A percentile compares a stretch with the other conserved stretches of the same genome.
phyloP scores from a whole-genome alignment of 192 early-diverging fungal genomes.

The Haplosporangium gracile region DNA sequence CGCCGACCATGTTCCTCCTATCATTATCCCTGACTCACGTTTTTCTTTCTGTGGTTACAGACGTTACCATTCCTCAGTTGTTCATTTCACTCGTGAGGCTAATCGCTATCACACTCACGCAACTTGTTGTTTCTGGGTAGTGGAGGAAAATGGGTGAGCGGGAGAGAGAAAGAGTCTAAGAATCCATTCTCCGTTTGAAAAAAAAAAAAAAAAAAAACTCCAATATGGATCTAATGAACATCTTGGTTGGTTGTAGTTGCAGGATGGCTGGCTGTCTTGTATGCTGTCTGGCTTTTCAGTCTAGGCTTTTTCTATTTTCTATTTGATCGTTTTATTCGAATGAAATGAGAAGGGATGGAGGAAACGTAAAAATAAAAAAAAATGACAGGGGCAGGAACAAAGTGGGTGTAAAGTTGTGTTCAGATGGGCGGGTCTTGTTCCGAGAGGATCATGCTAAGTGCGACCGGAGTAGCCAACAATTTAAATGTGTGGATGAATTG shows the following conservation, averaged over 20 bases:
- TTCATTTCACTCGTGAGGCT: not conserved
- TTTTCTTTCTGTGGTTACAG: not conserved
- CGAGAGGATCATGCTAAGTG: slow-evolving; percentile 1
- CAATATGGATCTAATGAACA: not conserved
- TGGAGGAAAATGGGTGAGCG: not conserved
- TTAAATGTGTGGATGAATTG: too few relatives aligned
- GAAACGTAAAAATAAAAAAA: not conserved
- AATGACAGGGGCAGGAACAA: not conserved
- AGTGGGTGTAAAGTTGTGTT: not conserved
- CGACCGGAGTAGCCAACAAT: not conserved
- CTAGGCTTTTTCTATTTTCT: too few relatives aligned
- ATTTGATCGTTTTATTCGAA: too few relatives aligned
- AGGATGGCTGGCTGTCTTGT: not conserved
- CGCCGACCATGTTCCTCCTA: not conserved
- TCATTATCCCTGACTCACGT: not conserved
- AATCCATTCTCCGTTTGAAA: slow-evolving; percentile 5
- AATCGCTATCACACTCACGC: not conserved
- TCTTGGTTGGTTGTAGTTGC: not conserved
- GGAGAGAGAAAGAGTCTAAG: not conserved
- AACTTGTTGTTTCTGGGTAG: not conserved
- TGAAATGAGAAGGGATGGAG: too few relatives aligned
- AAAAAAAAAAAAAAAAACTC: not conserved
- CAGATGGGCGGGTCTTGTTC: slow-evolving; percentile 3
- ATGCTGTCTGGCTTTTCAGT: not conserved
- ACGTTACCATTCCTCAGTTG: not conserved